Conservation (phyloP, 352 stramenopile genomes). For the Phytophthora fragariaefolia region DNA sequence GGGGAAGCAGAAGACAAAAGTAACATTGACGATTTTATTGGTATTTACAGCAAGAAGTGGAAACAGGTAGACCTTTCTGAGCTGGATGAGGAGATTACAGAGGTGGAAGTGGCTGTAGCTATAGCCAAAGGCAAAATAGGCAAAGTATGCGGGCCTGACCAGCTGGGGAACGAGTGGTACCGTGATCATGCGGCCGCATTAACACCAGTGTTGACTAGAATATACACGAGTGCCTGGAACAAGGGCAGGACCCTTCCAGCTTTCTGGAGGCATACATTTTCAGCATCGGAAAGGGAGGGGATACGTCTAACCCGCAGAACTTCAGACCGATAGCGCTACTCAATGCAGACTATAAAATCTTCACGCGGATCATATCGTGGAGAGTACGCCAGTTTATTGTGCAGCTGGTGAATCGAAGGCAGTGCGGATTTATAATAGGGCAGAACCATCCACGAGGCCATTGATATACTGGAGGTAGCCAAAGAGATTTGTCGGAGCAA, state of each 20-base stretch:
- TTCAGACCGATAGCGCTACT: conserved; percentile 11
- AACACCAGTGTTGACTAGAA: background rate
- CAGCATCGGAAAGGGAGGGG: background rate
- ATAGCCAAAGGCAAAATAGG: background rate
- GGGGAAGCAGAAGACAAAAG: background rate
- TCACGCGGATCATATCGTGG: conserved; percentile 7
- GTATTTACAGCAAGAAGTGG: background rate
- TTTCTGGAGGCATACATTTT: no score
- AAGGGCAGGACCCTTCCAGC: no score
- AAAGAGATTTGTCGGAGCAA: background rate
- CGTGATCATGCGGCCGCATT: background rate
- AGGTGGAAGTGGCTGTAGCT: background rate
- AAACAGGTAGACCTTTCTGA: background rate
- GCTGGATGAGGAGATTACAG: background rate
- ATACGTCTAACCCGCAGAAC: background rate
- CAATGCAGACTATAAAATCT: conserved; percentile 16
- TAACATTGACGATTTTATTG: background rate
- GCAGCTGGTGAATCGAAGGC: background rate
- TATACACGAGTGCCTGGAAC: background rate
- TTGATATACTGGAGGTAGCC: conserved; percentile 8
- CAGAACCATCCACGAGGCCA: conserved; percentile 9
- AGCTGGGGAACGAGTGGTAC: background rate
- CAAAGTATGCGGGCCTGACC: background rate
- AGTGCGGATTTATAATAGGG: no score
- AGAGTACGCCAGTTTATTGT: background rate